Evolutionary conservation across 306 rosid genomes (phyloP).

Genomic region (Pachyrhizus erosus): DNA sequence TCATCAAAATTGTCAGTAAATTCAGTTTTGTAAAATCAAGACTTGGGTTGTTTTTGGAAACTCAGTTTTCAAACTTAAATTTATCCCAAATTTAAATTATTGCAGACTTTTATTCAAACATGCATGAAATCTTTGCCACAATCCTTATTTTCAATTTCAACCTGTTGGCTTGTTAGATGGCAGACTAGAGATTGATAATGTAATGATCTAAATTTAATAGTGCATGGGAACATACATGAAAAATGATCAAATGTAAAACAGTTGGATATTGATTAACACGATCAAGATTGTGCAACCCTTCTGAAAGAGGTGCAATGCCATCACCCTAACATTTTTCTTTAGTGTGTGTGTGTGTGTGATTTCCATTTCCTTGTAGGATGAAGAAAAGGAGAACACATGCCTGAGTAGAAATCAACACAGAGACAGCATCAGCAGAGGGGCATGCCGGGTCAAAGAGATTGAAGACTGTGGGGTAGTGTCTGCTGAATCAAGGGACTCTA

Average conservation of each 20-base stretch:
- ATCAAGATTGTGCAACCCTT: conserved; percentile 41
- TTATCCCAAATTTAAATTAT: too few species aligned
- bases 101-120: too few species aligned
- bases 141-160: too few species aligned
- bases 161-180: too few species aligned
- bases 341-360: not conserved
- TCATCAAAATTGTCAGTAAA: too few species aligned
- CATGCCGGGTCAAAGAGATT: conserved; percentile 18
- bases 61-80: too few species aligned
- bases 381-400: conserved; percentile 39
- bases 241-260: conserved; percentile 42
- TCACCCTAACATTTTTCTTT: not conserved
- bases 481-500: conserved; percentile 55
- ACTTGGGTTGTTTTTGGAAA: too few species aligned
- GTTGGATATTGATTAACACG: conserved; percentile 32
- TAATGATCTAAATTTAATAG: not conserved
- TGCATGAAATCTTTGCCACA: too few species aligned
- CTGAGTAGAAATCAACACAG: conserved; percentile 26
- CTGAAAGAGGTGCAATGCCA: conserved; percentile 35
- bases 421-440: conserved; percentile 30
- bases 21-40: too few species aligned
- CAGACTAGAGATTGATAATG: too few species aligned
- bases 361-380: conserved; percentile 35
- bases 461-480: conserved; percentile 39
- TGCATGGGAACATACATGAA: conserved; percentile 35